phyloP scores from a whole-genome alignment of 768 basidiomycete genomes.

The Lentinula sp. region DNA sequence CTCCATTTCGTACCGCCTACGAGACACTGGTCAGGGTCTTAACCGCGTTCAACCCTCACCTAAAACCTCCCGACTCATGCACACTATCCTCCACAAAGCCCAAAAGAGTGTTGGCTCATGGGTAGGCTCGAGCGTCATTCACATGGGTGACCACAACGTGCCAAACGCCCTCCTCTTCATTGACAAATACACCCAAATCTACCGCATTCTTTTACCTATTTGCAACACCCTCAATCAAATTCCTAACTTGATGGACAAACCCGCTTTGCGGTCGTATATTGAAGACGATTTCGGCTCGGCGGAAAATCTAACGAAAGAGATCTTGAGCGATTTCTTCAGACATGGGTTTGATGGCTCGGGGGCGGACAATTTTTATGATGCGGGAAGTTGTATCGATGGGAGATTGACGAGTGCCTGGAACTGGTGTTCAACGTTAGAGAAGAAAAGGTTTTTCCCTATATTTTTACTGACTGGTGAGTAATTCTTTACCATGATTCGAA shows the following conservation, averaged over 20 bases:
- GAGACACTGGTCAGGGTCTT: constrained; percentile 87
- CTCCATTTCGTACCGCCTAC: constrained; percentile 66
- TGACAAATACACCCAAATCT: constrained; percentile 90
- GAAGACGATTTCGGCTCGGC: constrained; percentile 77
- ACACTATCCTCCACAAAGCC: constrained; percentile 76
- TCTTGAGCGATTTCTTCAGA: constrained; percentile 79
- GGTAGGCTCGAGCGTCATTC: constrained; percentile 84
- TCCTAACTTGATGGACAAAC: constrained; percentile 56
- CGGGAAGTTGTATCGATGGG: constrained; percentile 81
- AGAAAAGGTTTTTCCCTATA: constrained; percentile 78
- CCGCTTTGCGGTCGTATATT: constrained; percentile 69
- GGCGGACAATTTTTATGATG: constrained; percentile 89
- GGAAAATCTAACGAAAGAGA: constrained; percentile 64
- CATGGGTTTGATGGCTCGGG: constrained; percentile 89
- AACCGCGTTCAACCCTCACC: constrained; percentile 85
- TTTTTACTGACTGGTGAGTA: constrained; percentile 70
- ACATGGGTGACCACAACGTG: constrained; percentile 86
- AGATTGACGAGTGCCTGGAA: constrained; percentile 89
- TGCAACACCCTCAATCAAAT: constrained; percentile 79
- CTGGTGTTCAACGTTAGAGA: constrained; percentile 83
- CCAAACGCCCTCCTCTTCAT: constrained; percentile 86
- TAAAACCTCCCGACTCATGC: constrained; percentile 90
- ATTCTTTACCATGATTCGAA: background rate
- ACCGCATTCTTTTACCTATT: constrained; percentile 83
- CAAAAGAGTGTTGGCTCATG: constrained; percentile 77